These are phyloP conservation scores for Cyberlindnera euphorbiiphila DNA, from an alignment of 805 yeast genomes.

Conservation along the genomic window DNA sequence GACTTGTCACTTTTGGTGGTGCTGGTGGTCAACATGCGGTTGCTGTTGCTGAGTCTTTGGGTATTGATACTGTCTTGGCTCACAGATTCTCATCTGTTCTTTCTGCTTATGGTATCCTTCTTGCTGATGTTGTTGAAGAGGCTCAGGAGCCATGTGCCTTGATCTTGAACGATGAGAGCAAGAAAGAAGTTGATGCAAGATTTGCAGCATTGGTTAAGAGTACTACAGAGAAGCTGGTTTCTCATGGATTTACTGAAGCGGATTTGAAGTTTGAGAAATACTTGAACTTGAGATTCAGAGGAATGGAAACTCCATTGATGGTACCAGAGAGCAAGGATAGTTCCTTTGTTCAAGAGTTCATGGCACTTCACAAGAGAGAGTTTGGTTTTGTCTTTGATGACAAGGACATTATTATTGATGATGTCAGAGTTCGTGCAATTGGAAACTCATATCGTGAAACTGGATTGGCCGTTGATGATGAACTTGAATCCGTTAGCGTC, in stretches of 20 bases:
- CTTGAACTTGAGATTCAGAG: slow-evolving; percentile 76
- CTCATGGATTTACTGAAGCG: slow-evolving; percentile 51
- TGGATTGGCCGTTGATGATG: slow-evolving; percentile 47
- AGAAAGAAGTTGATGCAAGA: slow-evolving; percentile 37
- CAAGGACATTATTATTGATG: slow-evolving; percentile 62
- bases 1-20: slow-evolving; percentile 84
- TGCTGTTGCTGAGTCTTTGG: slow-evolving; percentile 67
- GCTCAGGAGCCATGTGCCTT: slow-evolving; percentile 68
- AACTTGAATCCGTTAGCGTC: slow-evolving; percentile 37
- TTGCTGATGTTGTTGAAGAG: slow-evolving; percentile 83
- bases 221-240: slow-evolving; percentile 38
- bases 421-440: slow-evolving; percentile 67
- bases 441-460: slow-evolving; percentile 51
- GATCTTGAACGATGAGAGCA: slow-evolving; percentile 33
- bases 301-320: slow-evolving; percentile 88
- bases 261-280: slow-evolving; percentile 56
- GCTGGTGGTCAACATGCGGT: slow-evolving; percentile 93
- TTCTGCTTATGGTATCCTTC: slow-evolving; percentile 84
- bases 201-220: slow-evolving; percentile 41
- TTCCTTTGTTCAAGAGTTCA: slow-evolving; percentile 43
- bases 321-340: slow-evolving; percentile 35
- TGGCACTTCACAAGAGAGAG: slow-evolving; percentile 57
- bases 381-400: slow-evolving; percentile 66
- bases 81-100: slow-evolving; percentile 81
- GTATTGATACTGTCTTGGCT: slow-evolving; percentile 63